Evolutionary conservation across 257 asterid species (phyloP).

Genomic region (Salvia hispanica): DNA sequence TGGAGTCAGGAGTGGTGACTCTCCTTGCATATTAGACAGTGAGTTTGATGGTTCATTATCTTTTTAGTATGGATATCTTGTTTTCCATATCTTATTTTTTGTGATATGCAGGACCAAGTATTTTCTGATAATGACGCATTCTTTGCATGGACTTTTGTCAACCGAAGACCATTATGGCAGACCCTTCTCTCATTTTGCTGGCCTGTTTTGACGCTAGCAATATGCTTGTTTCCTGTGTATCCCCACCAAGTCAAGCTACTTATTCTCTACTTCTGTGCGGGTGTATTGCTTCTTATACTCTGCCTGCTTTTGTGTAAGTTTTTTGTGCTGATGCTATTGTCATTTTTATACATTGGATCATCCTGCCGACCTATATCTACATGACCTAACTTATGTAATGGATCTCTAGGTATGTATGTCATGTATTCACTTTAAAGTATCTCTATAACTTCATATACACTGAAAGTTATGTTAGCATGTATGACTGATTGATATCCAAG

Average conservation of each 20-base stretch:
- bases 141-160: constrained; percentile 94
- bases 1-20: not conserved
- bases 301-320: constrained; percentile 79
- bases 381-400: constrained; percentile 16
- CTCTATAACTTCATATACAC: not conserved
- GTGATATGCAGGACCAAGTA: constrained; percentile 76
- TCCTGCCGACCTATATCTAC: not conserved
- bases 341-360: constrained; percentile 13
- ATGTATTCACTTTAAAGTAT: not conserved
- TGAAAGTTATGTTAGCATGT: not conserved
- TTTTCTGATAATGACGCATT: constrained; percentile 95
- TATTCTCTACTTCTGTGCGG: constrained; percentile 94
- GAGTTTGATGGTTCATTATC: not conserved
- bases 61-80: constrained; percentile 15
- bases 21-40: not conserved
- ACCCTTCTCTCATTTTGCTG: constrained; percentile 96
- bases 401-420: not conserved
- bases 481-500: not conserved
- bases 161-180: constrained; percentile 94
- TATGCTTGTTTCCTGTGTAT: constrained; percentile 98
- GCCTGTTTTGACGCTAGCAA: constrained; percentile 96
- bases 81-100: constrained; percentile 22
- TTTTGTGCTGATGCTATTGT: constrained; percentile 25
- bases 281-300: constrained; percentile 84
- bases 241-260: constrained; percentile 89